These are phyloP conservation scores for Alternaria novae-zelandiae DNA, from an alignment of 2,329 filamentous ascomycete species.

Conservation along the genomic window DNA sequence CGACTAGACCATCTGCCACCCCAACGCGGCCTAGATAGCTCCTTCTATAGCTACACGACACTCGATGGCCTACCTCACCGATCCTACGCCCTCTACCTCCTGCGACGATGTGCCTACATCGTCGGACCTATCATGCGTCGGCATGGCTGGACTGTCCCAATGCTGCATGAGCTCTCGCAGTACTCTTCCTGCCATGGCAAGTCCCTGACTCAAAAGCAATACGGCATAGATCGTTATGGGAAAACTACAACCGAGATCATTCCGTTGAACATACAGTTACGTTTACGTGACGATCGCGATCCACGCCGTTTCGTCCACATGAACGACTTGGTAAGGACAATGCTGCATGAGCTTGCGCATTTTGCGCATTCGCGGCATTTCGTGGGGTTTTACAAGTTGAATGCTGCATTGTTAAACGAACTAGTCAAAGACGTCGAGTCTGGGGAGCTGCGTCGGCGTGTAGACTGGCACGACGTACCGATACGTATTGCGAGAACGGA, in stretches of 20 bases:
- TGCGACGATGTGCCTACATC: conserved; percentile 7
- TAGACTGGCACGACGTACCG: not conserved
- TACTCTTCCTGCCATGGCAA: not conserved
- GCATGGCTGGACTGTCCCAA: conserved; percentile 6
- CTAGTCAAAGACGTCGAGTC: not conserved
- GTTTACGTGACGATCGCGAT: not conserved
- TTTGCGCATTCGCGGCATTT: not conserved
- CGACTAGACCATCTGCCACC: not conserved
- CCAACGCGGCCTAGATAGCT: not conserved
- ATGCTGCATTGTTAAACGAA: not conserved
- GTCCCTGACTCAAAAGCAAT: not conserved
- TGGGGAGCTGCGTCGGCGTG: not conserved
- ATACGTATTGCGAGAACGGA: not conserved
- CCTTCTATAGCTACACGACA: not conserved
- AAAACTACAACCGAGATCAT: not conserved
- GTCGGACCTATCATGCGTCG: conserved; percentile 1
- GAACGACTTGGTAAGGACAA: not conserved
- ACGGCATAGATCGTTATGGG: not conserved
- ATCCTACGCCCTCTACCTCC: not conserved
- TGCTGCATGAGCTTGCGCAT: conserved; percentile 12
- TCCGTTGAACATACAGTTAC: not conserved
- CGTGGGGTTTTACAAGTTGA: not conserved
- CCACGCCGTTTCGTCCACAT: not conserved
- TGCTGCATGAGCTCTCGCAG: not conserved
- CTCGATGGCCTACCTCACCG: not conserved